Conservation (phyloP, 2,329 filamentous ascomycete genomes). For the Xylariaceae sp. region DNA sequence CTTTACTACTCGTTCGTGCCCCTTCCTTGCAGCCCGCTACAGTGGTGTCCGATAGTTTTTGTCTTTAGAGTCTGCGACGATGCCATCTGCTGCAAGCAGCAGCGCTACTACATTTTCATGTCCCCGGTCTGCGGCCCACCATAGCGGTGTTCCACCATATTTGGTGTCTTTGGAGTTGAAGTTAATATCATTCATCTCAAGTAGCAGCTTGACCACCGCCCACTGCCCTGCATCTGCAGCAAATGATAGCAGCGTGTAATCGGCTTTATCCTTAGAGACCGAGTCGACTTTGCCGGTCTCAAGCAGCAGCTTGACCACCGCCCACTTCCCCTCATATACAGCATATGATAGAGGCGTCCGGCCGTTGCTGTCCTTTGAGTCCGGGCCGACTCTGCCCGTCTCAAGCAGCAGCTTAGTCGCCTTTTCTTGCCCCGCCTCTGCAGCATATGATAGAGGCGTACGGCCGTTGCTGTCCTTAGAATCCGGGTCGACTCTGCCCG, state of each 20-base stretch:
- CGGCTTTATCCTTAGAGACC: background rate
- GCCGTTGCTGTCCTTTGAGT: background rate
- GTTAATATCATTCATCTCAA: background rate
- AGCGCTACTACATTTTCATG: slow-evolving; percentile 1
- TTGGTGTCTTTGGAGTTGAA: background rate
- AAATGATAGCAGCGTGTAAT: slow-evolving; percentile 1
- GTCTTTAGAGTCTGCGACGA: too few relatives aligned
- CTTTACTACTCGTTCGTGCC: too few relatives aligned
- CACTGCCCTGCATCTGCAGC: background rate
- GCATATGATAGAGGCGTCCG: background rate
- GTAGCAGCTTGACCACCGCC: slow-evolving; percentile 1
- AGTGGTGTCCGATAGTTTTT: too few relatives aligned
- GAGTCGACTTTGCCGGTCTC: background rate
- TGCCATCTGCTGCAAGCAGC: too few relatives aligned
- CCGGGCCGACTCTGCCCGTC: background rate
- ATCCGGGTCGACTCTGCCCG: slow-evolving; percentile 3
- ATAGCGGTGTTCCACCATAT: background rate
- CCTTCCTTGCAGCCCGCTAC: too few relatives aligned
- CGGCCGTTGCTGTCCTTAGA: slow-evolving; percentile 4
- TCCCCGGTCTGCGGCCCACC: background rate
- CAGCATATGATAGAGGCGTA: slow-evolving; percentile 11
- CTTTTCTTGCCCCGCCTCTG: background rate
- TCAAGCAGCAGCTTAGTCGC: slow-evolving; percentile 1
- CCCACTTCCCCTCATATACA: background rate
- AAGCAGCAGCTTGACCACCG: background rate